These are phyloP conservation scores for Paecilomyces sp. DNA, from an alignment of 2,329 filamentous ascomycete genomes.

Conservation along the genomic window DNA sequence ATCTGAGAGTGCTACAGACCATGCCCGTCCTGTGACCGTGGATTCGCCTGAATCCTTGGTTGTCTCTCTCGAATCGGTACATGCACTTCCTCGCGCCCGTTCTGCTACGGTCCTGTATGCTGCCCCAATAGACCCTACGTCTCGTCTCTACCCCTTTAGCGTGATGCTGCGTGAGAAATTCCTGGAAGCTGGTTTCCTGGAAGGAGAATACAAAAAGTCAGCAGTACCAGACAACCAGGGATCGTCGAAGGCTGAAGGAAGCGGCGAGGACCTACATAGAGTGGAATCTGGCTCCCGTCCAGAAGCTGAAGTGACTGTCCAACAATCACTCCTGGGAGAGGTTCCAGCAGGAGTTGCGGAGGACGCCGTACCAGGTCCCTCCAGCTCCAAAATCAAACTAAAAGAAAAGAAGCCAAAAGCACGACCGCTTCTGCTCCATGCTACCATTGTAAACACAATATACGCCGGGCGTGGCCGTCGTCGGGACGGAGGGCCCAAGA, in stretches of 20 bases:
- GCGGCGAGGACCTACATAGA: not conserved
- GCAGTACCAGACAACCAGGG: not conserved
- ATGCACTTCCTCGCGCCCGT: constrained; percentile 29
- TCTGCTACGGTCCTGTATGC: constrained; percentile 35
- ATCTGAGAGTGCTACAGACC: not conserved
- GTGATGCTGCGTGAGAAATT: constrained; percentile 34
- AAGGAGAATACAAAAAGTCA: constrained; percentile 18
- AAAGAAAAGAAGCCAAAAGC: constrained; percentile 16
- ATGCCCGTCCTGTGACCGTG: not conserved
- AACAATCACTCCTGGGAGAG: constrained; percentile 7
- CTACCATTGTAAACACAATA: constrained; percentile 78
- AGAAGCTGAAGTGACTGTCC: constrained; percentile 5
- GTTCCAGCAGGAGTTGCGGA: constrained; percentile 5
- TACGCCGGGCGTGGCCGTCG: constrained; percentile 45
- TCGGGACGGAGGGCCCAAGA: constrained; percentile 1
- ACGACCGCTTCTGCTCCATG: constrained; percentile 67
- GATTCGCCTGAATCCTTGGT: constrained; percentile 21
- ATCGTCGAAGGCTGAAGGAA: not conserved
- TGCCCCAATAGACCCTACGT: constrained; percentile 30
- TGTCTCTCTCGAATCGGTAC: constrained; percentile 36
- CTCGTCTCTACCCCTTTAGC: constrained; percentile 35
- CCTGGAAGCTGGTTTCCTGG: constrained; percentile 35
- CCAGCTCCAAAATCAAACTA: constrained; percentile 7
- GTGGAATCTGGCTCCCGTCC: not conserved
- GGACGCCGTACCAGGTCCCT: not conserved